phyloP scores from a whole-genome alignment of 495 filamentous ascomycete genomes.

The Tuber calosporum region DNA sequence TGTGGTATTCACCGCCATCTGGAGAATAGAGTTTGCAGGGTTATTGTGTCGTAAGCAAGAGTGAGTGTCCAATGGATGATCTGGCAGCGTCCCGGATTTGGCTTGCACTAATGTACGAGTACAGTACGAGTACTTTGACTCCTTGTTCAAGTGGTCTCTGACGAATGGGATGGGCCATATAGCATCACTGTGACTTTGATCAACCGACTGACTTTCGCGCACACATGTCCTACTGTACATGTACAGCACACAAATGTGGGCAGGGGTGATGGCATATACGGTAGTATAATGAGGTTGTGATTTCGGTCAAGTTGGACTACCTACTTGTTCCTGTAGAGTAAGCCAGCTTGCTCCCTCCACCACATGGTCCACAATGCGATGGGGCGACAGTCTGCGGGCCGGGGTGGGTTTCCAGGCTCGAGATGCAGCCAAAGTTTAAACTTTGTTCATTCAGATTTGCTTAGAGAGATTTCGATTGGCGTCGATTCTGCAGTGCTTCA shows the following conservation, averaged over 20 bases:
- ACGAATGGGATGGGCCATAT: neutral
- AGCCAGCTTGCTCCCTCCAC: neutral
- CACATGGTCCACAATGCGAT: neutral
- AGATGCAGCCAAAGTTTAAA: neutral
- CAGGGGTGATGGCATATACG: neutral
- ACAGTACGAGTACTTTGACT: neutral
- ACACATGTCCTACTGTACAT: neutral
- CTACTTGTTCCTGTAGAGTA: neutral
- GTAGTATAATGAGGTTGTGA: neutral
- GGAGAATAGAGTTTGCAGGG: neutral
- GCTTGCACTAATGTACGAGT: no score
- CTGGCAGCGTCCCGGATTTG: neutral
- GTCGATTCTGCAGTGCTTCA: neutral
- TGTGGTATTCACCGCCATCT: neutral
- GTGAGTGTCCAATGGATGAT: neutral
- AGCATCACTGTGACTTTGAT: neutral
- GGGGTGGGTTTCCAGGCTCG: neutral
- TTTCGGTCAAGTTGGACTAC: neutral
- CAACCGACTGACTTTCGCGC: neutral
- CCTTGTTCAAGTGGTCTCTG: neutral
- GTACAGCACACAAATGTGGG: neutral
- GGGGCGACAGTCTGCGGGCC: neutral
- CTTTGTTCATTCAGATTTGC: neutral
- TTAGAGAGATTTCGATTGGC: neutral
- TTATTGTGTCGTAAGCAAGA: neutral